Conservation (phyloP, 2,329 filamentous ascomycete genomes). For the Botrytis porri region DNA sequence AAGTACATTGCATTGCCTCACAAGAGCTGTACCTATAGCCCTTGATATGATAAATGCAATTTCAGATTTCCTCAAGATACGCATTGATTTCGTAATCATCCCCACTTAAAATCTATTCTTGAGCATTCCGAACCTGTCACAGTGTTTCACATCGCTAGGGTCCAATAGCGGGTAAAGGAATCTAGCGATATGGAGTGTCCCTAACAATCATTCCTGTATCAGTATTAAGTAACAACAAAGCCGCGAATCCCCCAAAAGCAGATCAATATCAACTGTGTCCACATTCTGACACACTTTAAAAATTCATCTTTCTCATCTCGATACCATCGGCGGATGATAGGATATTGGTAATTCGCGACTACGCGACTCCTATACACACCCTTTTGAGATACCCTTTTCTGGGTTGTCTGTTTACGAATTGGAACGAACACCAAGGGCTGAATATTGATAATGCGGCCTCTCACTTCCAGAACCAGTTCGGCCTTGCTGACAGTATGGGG, state of each 20-base stretch:
- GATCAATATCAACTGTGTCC: slow-evolving; percentile 19
- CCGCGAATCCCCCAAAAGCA: slow-evolving; percentile 10
- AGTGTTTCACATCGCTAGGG: not conserved
- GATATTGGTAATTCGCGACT: slow-evolving; percentile 19
- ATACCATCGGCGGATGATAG: slow-evolving; percentile 10
- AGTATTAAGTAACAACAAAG: slow-evolving; percentile 17
- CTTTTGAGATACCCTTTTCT: slow-evolving; percentile 15
- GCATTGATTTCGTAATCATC: slow-evolving; percentile 14
- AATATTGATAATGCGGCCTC: slow-evolving; percentile 34
- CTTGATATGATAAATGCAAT: slow-evolving; percentile 13
- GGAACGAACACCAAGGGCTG: not conserved
- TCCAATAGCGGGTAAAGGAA: not conserved
- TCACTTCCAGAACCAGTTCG: slow-evolving; percentile 22
- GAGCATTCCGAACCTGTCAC: slow-evolving; percentile 4
- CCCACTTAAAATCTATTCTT: slow-evolving; percentile 8
- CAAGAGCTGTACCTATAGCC: not conserved
- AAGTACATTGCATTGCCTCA: not conserved
- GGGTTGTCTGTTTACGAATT: slow-evolving; percentile 19
- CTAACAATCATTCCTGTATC: slow-evolving; percentile 12
- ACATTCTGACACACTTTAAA: not conserved
- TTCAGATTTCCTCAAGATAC: slow-evolving; percentile 13
- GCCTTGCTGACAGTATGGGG: slow-evolving; percentile 31
- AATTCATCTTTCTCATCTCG: not conserved
- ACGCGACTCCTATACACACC: slow-evolving; percentile 21
- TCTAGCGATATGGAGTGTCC: not conserved